These are phyloP conservation scores for Drosera capensis DNA, from an alignment of 148 eudicot species.

Conservation along the genomic window DNA sequence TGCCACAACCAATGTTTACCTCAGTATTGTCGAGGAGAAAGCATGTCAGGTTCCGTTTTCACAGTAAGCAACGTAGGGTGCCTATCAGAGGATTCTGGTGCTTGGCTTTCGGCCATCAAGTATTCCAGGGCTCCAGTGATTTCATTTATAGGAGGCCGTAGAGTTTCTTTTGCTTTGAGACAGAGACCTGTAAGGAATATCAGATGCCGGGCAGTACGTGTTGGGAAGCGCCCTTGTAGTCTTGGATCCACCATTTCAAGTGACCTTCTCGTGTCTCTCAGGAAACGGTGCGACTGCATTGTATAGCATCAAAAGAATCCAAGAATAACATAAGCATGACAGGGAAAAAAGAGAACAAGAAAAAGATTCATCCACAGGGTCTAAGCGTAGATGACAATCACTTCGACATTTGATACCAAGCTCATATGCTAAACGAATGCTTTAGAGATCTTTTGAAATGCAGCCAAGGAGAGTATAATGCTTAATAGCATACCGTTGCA, in stretches of 20 bases:
- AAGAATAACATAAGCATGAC: neutral
- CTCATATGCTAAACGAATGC: neutral
- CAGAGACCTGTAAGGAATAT: conserved; percentile 50
- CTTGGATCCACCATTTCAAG: neutral
- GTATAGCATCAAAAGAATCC: neutral
- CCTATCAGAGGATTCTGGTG: conserved; percentile 6
- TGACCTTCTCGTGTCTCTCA: neutral
- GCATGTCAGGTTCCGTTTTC: neutral
- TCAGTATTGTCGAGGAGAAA: too few species aligned
- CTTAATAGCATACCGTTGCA: too few species aligned
- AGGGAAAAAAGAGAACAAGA: neutral
- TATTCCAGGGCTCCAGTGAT: conserved; percentile 59
- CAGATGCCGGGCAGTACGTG: conserved; percentile 41
- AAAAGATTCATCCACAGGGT: neutral
- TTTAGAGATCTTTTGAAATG: too few species aligned
- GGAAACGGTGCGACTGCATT: conserved; percentile 32
- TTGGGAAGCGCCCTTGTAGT: conserved; percentile 12
- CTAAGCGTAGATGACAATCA: too few species aligned
- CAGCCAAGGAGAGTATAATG: too few species aligned
- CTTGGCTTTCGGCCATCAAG: conserved; percentile 35
- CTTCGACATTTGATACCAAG: too few species aligned
- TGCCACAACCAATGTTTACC: too few species aligned
- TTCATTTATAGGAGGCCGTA: conserved; percentile 48
- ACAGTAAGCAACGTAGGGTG: neutral
- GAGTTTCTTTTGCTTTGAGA: conserved; percentile 41